Percentiles rank a stretch among this genome's conserved stretches.
phyloP scores from a whole-genome alignment of 768 basidiomycete species.

The Cantharellus anzutake region DNA sequence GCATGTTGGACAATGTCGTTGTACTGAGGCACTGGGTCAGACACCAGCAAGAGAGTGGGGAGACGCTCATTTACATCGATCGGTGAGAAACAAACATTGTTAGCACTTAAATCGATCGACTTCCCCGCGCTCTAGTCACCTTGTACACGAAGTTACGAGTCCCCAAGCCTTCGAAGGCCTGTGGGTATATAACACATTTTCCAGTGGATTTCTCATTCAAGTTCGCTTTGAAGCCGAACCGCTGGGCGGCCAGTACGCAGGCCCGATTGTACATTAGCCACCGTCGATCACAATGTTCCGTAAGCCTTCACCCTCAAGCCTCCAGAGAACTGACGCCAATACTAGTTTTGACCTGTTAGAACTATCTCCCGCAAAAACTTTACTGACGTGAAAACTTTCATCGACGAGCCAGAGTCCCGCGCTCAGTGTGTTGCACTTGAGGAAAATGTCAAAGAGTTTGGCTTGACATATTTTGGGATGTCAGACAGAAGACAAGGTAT shows the following conservation, averaged over 20 bases:
- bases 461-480: slow-evolving; percentile 83
- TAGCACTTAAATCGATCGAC: not conserved
- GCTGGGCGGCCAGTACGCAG: slow-evolving; percentile 62
- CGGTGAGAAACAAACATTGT: slow-evolving; percentile 25
- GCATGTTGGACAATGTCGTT: not conserved
- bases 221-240: slow-evolving; percentile 29
- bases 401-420: slow-evolving; percentile 68
- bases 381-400: slow-evolving; percentile 49
- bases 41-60: slow-evolving; percentile 51
- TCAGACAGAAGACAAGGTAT: slow-evolving; percentile 72
- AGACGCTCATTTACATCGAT: slow-evolving; percentile 70
- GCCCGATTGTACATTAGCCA: slow-evolving; percentile 77
- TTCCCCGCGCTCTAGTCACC: slow-evolving; percentile 21
- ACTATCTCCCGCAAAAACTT: slow-evolving; percentile 60
- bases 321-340: not conserved
- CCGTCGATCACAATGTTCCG: slow-evolving; percentile 80
- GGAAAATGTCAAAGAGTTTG: slow-evolving; percentile 81
- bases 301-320: slow-evolving; percentile 21
- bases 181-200: slow-evolving; percentile 22
- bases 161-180: slow-evolving; percentile 85
- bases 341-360: slow-evolving; percentile 18
- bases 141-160: slow-evolving; percentile 85
- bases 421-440: slow-evolving; percentile 70
- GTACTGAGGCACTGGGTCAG: slow-evolving; percentile 20
- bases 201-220: slow-evolving; percentile 9